Evolutionary conservation across 331 rosid genomes (phyloP).

Genomic region (Quercus lobata): DNA sequence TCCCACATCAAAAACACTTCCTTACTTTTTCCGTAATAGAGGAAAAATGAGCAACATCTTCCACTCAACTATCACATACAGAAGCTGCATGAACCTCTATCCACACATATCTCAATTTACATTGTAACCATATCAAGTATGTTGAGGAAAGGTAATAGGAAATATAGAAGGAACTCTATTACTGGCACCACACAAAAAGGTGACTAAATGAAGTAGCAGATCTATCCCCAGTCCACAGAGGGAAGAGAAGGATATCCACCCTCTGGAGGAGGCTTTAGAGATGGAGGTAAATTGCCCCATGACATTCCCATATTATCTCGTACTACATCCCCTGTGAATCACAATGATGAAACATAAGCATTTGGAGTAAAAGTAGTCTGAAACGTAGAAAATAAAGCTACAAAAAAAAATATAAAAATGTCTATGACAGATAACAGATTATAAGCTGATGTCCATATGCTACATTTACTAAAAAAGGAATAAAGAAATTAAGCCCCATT

Average conservation of each 20-base stretch:
- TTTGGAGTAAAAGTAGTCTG: not conserved
- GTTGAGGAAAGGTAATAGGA: not conserved
- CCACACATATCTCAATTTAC: not conserved
- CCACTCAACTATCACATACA: not conserved
- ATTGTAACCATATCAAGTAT: not conserved
- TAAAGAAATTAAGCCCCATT: not conserved
- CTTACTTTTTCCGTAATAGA: not conserved
- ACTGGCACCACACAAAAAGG: not conserved
- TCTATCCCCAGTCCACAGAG: conserved; percentile 74
- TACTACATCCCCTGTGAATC: conserved; percentile 40
- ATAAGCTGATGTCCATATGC: not conserved
- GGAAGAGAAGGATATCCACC: conserved; percentile 63
- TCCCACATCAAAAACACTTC: no score
- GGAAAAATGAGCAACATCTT: not conserved
- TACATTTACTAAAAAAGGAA: not conserved
- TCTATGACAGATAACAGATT: not conserved
- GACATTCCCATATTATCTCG: conserved; percentile 42
- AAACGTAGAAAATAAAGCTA: not conserved
- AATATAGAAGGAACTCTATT: not conserved
- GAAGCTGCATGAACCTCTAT: not conserved
- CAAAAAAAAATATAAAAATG: not conserved
- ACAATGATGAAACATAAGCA: not conserved
- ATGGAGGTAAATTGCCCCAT: conserved; percentile 75
- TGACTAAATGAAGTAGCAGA: not conserved
- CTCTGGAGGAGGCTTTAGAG: conserved; percentile 70